Evolutionary conservation across 2,329 filamentous ascomycete genomes (phyloP), one percentile per base, ranked within the genome.

Genomic region (Pseudogymnoascus sp.): DNA sequence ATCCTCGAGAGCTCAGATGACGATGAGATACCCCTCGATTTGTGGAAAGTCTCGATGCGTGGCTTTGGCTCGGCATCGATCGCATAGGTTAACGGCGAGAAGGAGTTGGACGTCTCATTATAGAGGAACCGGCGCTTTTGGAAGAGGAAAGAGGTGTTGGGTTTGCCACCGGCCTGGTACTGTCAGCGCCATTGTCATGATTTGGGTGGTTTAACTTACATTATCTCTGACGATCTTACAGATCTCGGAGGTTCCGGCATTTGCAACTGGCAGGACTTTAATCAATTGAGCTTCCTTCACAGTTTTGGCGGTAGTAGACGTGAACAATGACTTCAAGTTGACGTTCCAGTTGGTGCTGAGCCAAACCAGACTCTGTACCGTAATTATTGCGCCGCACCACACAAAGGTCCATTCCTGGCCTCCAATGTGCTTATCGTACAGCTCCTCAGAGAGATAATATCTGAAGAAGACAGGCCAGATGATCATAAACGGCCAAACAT

Each of bases 381-480:
- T 96, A 75, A 96, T 82, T 73, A 99, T 97, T 69, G 86, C 83
- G 71, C 90, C 93, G 68, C 89, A 85, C 87, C 91, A 99, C 67
- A 99, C 91, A 74, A 96, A 96, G 0, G 96, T 97, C 93, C 95
- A 99, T 81, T 99, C 95, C 70, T 89, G 87, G n/a, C 89, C 93
- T 71, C 89, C 86, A 68, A 99, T 96, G 79, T 97, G 87, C 73
- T 87, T 88, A 69, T 96, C 89, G 77, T 99, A 99, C 69, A 90
- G 86, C 62, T 91, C 88, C 66, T 86, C 81, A 21, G 86, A 89
- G 62, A 96, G 85, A 75, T 96, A 97, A 76, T 93, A 86, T 75
- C 90, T 86, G 68, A 96, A 84, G 77, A 97, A 97, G 71, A 89
- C 79, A 62, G 96, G 95, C 93, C 96, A 99, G 72, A 93, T 80